Evolutionary conservation across 371 early-diverging fungal species (phyloP).

Genomic region (Syncephalastrum monosporum): DNA sequence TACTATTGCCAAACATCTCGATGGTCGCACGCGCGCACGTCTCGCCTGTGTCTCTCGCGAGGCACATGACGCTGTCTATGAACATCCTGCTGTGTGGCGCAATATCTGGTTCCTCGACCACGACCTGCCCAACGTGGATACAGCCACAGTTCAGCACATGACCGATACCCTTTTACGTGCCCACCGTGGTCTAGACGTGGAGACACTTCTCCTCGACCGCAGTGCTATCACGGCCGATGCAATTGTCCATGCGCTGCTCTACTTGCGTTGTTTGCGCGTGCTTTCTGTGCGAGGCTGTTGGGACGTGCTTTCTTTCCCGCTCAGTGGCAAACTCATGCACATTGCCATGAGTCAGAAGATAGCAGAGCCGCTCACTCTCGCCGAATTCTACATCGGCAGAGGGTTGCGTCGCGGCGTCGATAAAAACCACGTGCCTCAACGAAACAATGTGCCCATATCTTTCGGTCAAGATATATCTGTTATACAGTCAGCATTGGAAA

Average conservation of each 20-base stretch:
- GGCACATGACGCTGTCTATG: too few relatives aligned
- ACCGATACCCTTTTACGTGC: conserved; percentile 11
- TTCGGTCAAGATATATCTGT: conserved; percentile 23
- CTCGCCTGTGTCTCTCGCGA: conserved; percentile 12
- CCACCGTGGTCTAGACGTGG: conserved; percentile 9
- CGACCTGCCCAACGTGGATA: conserved; percentile 14
- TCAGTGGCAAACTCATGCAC: conserved; percentile 15
- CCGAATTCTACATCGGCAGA: conserved; percentile 17
- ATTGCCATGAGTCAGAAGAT: background rate
- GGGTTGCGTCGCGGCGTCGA: conserved; percentile 18
- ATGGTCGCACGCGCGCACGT: conserved; percentile 22
- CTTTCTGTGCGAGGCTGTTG: conserved; percentile 20
- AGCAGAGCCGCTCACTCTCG: conserved; percentile 4
- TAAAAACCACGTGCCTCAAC: conserved; percentile 9
- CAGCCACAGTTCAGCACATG: conserved; percentile 11
- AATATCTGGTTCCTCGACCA: conserved; percentile 14
- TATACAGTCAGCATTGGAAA: conserved; percentile 15
- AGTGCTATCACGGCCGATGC: conserved; percentile 10
- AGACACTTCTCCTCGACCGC: conserved; percentile 10
- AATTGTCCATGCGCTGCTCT: conserved; percentile 9
- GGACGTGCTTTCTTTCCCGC: conserved; percentile 17
- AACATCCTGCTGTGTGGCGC: conserved; percentile 18
- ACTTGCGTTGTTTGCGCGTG: conserved; percentile 8
- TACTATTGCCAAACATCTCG: conserved; percentile 14
- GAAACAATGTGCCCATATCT: conserved; percentile 13